Percentiles rank a stretch among this genome's conserved stretches.
Evolutionary conservation across 768 basidiomycete species (phyloP).

Genomic region (Coprinellus aureogranulatus): DNA sequence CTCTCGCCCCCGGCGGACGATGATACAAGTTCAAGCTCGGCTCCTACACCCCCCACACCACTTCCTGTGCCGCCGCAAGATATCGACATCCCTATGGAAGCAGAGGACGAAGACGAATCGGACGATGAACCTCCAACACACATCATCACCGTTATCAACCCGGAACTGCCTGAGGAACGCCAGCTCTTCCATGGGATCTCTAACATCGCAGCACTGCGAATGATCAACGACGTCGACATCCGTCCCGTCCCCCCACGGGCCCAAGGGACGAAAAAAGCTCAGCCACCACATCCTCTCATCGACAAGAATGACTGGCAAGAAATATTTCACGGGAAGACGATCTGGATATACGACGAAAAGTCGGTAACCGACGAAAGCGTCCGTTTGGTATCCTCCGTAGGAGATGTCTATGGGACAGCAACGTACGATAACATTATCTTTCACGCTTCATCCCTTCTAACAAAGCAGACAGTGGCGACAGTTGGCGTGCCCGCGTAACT

Average conservation of each 20-base stretch:
- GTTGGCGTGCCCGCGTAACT: slow-evolving; percentile 71
- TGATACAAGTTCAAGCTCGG: background rate
- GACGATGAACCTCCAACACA: slow-evolving; percentile 34
- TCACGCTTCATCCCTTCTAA: background rate
- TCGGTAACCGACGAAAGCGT: slow-evolving; percentile 69
- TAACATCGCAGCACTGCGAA: slow-evolving; percentile 63
- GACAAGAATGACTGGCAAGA: slow-evolving; percentile 71
- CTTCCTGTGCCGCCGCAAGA: too few relatives aligned
- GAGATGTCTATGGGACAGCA: slow-evolving; percentile 73
- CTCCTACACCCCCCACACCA: too few relatives aligned
- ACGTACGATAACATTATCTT: slow-evolving; percentile 48
- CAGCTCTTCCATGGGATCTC: slow-evolving; percentile 48
- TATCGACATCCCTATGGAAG: slow-evolving; percentile 8
- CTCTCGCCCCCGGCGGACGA: slow-evolving; percentile 9
- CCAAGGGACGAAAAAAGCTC: slow-evolving; percentile 38
- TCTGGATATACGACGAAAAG: slow-evolving; percentile 74
- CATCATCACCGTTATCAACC: slow-evolving; percentile 52
- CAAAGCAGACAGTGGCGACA: slow-evolving; percentile 58
- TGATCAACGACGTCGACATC: slow-evolving; percentile 71
- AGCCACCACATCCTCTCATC: slow-evolving; percentile 53
- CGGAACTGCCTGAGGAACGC: slow-evolving; percentile 40
- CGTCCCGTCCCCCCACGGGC: slow-evolving; percentile 50
- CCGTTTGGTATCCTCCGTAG: slow-evolving; percentile 58
- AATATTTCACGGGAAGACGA: slow-evolving; percentile 59
- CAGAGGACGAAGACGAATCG: slow-evolving; percentile 26